phyloP scores from a whole-genome alignment of 2,329 filamentous ascomycete species.

The Dothiorella sarmentorum region DNA sequence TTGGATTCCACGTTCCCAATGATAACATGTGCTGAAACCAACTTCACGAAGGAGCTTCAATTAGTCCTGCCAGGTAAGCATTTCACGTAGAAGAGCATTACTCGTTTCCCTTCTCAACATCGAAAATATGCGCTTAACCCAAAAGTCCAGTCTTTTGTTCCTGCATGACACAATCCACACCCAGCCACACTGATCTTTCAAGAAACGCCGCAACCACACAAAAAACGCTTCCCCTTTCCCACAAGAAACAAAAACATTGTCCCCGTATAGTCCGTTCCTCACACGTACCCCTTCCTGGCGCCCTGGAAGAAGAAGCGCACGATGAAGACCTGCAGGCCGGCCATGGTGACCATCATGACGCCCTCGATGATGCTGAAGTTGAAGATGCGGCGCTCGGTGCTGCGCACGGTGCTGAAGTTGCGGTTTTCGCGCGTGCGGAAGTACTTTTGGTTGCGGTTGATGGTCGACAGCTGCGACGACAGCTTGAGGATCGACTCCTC shows the following conservation, averaged over 20 bases:
- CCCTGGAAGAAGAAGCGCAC: constrained; percentile 99
- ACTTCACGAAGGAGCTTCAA: no score
- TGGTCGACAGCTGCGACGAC: constrained; percentile 86
- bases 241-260: no score
- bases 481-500: constrained; percentile 96
- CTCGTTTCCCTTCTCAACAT: no score
- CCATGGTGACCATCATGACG: constrained; percentile 90
- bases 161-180: neutral
- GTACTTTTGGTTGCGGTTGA: constrained; percentile 97
- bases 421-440: constrained; percentile 98
- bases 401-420: constrained; percentile 96
- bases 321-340: constrained; percentile 91
- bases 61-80: no score
- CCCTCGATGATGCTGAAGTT: constrained; percentile 96
- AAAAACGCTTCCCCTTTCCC: neutral
- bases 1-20: neutral
- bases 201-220: neutral
- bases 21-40: no score
- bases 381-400: constrained; percentile 92
- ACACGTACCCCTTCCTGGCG: constrained; percentile 58
- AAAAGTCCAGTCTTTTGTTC: neutral
- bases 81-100: no score
- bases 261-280: no score
- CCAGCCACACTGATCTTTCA: neutral
- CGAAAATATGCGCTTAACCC: neutral